These are phyloP conservation scores for Kuraishia molischiana DNA, from an alignment of 805 yeast species.

Conservation along the genomic window DNA sequence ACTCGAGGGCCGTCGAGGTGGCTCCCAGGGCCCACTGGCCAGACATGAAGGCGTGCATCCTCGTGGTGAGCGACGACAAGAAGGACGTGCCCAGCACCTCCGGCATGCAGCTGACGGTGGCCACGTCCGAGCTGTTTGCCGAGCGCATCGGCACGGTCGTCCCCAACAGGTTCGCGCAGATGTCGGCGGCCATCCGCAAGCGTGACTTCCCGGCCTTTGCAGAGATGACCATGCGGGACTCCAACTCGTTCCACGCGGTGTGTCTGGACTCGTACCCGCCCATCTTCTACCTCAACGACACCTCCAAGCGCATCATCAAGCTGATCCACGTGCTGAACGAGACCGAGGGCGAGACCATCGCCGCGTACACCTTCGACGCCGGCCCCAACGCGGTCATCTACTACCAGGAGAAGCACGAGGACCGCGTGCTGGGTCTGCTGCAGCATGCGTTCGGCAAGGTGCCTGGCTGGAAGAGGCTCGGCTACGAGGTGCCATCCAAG, in stretches of 20 bases:
- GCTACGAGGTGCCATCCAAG: constrained; percentile 8
- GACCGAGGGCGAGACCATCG: constrained; percentile 55
- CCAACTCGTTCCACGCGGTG: constrained; percentile 97
- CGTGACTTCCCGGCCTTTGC: constrained; percentile 78
- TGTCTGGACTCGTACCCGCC: constrained; percentile 95
- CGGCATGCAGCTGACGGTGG: constrained; percentile 95
- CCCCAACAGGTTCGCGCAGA: constrained; percentile 73
- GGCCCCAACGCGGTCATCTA: constrained; percentile 98
- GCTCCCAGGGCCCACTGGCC: constrained; percentile 89
- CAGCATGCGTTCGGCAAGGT: constrained; percentile 48
- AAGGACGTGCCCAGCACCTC: constrained; percentile 92
- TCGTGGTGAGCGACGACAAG: constrained; percentile 87
- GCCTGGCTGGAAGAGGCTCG: constrained; percentile 48
- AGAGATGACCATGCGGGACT: constrained; percentile 88
- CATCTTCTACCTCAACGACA: constrained; percentile 86
- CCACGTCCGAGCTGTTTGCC: constrained; percentile 78
- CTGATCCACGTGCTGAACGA: constrained; percentile 72
- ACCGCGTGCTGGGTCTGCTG: constrained; percentile 61
- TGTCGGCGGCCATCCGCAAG: constrained; percentile 67
- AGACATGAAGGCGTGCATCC: constrained; percentile 79
- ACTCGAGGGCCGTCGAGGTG: constrained; percentile 88
- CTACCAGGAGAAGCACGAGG: constrained; percentile 69
- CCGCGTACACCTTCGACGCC: constrained; percentile 97
- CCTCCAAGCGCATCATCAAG: constrained; percentile 74
- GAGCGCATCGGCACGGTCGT: constrained; percentile 75